Percentiles rank a stretch among this genome's conserved stretches.
Evolutionary conservation across 495 filamentous ascomycete genomes (phyloP).

Genomic region (Neurospora tetraspora): DNA sequence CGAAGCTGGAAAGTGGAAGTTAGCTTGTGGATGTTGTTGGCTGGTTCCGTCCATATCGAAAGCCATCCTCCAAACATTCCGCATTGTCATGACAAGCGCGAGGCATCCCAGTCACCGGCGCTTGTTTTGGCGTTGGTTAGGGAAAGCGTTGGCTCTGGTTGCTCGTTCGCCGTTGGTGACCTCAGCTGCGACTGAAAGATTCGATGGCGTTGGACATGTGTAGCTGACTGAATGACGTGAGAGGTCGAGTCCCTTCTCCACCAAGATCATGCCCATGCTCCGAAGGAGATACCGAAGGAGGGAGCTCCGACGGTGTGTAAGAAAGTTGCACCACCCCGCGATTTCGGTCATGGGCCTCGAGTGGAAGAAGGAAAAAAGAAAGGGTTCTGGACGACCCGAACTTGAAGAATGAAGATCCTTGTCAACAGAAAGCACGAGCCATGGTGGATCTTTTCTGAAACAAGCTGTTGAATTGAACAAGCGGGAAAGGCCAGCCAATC

Average conservation of each 20-base stretch:
- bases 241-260: background rate
- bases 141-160: background rate
- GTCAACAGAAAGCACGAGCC: background rate
- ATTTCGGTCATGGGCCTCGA: background rate
- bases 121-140: background rate
- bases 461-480: background rate
- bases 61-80: background rate
- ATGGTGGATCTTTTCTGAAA: background rate
- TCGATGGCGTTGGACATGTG: background rate
- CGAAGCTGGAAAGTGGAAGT: background rate
- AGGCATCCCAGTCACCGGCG: background rate
- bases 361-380: background rate
- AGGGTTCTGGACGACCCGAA: background rate
- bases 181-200: background rate
- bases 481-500: background rate
- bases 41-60: background rate
- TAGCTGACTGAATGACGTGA: background rate
- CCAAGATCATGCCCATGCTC: too few species aligned
- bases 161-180: background rate
- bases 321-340: background rate
- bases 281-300: background rate
- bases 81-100: background rate
- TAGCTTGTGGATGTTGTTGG: background rate
- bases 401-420: background rate
- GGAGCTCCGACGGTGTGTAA: background rate